Base-by-base conservation (phyloP, 768 basidiomycete genomes). In the Boletus barrowsii region DNA sequence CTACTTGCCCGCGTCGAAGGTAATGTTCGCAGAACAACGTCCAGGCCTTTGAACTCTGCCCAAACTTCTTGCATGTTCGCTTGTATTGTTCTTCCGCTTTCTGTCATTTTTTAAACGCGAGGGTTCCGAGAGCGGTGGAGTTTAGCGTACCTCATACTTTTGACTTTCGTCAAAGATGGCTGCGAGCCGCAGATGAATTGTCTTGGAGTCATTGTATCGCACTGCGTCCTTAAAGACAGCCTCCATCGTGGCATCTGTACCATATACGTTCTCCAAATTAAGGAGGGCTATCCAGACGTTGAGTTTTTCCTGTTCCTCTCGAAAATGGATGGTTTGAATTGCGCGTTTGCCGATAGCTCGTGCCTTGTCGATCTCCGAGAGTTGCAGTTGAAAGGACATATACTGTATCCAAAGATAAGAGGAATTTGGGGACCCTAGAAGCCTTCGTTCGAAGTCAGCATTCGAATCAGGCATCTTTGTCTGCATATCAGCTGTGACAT, bases 371-470 rank as follows among this genome's bases (percentile, higher is more conserved):
- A 97, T 76, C 72, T 99, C 96, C 30, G 95, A 92, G n/a, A 99
- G 81, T 61, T 93, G 93, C 11, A 98, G 77, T 64, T 95, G 93
- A 83, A 98, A 96, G 10, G 97, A 96, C 93, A 99, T 98, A 71
- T 94, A 99, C 70, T 98, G 95, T 54, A 99, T 87, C 97, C 97
- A 99, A 33, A 98, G 80, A 73, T 89, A 97, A 0, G 97, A 98
- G 8, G 95, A 98, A 68, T 97, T 93, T 2, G 97, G 96, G 0
- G 96, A 94, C 29, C 92, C 91, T 37, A 98, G 79, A 43, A 99
- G 80, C 35, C 91, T 74, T 13, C 97, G 84, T 71, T 99, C 97
- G 62, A 98, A 99, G 69, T 99, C 96, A 32, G 88, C 83, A 56
- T 88, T 91, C 2, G 97, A 97, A 67, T 93, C 90, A 2, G 97